Evolutionary conservation across 2,329 filamentous ascomycete genomes (phyloP), one percentile per base, ranked within the genome.

Genomic region (Cladorrhinum sp.): DNA sequence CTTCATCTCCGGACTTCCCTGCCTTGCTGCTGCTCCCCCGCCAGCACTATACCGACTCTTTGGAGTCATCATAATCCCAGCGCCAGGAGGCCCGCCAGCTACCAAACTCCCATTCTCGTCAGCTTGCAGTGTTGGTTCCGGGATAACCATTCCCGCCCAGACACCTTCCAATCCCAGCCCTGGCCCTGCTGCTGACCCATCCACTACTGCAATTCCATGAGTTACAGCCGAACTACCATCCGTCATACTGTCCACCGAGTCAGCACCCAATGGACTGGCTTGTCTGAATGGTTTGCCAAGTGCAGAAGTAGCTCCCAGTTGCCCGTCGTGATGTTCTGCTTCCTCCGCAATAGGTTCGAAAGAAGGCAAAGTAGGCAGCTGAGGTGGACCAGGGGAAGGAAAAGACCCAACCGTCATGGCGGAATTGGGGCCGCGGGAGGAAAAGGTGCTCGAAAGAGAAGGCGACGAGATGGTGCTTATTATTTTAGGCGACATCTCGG

Each of bases 181-280:
- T 36, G n/a, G 7, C 13, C n/a, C 12, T 22, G 48, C 9, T 50
- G 20, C 48, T 23, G 22, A 3, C 18, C 49, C 16, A 5, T 65
- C 65, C 0, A 59, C 61, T 23, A 67, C 67, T 8, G 41, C 60
- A 25, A 54, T 63, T 57, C 61, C 61, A 10, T 57, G 55, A 62
- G 62, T 67, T 50, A 62, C 67, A 0, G 66, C 66, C 24, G 64
- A 70, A 59, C 68, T 71, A 3, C 70, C 68, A 9, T 69, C 68
- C 20, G 70, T 71, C 67, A 72, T 68, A 63, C 68, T 70, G 38
- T 70, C 69, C 25, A 66, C 65, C 10, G 69, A 66, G 45, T 61
- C 63, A n/a, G 32, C 24, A 2, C 49, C 49, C 22, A 48, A 25
- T 27, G 53, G 53, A 56, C 53, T 56, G 1, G 53, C 53, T 18